Evolutionary conservation across 179 eudicot species (phyloP).

Genomic region (Spinacia oleracea): DNA sequence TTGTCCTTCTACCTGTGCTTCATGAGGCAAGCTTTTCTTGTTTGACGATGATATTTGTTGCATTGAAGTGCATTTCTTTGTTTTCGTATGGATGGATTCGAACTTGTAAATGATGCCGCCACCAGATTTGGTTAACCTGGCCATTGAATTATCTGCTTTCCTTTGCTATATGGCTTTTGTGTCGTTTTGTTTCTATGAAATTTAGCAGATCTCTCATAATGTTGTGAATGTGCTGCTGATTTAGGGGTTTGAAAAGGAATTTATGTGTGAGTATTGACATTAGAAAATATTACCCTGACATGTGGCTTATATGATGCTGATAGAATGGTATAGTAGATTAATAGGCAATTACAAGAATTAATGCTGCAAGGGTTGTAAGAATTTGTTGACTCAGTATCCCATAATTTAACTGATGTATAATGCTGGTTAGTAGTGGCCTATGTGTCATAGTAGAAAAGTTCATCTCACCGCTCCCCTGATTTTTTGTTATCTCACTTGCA

Average conservation of each 20-base stretch:
- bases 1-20: neutral
- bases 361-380: neutral
- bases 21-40: neutral
- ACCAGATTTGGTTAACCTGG: neutral
- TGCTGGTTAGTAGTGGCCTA: no score
- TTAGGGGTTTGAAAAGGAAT: neutral
- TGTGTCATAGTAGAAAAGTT: neutral
- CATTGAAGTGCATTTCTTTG: neutral
- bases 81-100: neutral
- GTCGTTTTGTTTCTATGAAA: neutral
- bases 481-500: no score
- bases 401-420: neutral
- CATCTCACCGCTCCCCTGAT: no score
- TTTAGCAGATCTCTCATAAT: neutral
- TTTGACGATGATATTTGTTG: neutral
- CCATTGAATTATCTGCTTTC: neutral
- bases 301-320: neutral
- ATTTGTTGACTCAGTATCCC: neutral
- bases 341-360: neutral
- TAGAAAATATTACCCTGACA: neutral
- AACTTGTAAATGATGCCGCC: neutral
- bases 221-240: neutral
- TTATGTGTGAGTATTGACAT: neutral
- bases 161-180: neutral
- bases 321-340: slow-evolving; percentile 1